A percentile compares a stretch with the other conserved stretches of the same genome.
phyloP scores from a whole-genome alignment of 208 protist species.

The Trichomonas vaginalis region DNA sequence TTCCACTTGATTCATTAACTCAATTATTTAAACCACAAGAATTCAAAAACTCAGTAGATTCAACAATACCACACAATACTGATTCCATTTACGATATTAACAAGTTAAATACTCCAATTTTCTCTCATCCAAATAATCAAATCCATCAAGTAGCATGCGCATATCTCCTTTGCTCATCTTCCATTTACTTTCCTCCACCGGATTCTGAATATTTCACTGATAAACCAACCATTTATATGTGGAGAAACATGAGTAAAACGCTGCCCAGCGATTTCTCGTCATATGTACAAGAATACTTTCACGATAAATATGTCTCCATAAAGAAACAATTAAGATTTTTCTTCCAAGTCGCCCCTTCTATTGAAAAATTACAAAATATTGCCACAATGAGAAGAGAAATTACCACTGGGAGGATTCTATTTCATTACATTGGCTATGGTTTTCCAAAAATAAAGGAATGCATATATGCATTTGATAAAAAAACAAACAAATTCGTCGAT shows the following conservation, averaged over 20 bases:
- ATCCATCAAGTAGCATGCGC: not conserved
- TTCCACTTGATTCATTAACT: not conserved
- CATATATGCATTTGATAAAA: not conserved
- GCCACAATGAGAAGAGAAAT: not conserved
- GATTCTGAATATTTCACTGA: not conserved
- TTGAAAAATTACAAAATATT: not conserved
- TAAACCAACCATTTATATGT: not conserved
- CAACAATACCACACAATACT: not conserved
- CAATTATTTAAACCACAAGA: not conserved
- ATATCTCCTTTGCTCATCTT: not conserved
- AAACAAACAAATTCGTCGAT: not conserved
- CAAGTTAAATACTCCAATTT: not conserved
- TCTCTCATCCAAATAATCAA: not conserved
- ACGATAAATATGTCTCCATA: not conserved
- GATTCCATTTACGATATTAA: not conserved
- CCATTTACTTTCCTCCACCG: not conserved
- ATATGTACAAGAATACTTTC: not conserved
- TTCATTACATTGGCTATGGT: slow-evolving; percentile 8
- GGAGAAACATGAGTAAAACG: not conserved
- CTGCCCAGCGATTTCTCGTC: not conserved
- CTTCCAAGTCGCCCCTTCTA: not conserved
- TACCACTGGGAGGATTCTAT: not conserved
- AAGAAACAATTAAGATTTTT: not conserved
- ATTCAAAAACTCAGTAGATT: not conserved
- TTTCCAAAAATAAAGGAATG: not conserved